Evolutionary conservation across 2,329 filamentous ascomycete species (phyloP), one percentile per base, ranked within the genome.

Genomic region (Fusarium sp.): DNA sequence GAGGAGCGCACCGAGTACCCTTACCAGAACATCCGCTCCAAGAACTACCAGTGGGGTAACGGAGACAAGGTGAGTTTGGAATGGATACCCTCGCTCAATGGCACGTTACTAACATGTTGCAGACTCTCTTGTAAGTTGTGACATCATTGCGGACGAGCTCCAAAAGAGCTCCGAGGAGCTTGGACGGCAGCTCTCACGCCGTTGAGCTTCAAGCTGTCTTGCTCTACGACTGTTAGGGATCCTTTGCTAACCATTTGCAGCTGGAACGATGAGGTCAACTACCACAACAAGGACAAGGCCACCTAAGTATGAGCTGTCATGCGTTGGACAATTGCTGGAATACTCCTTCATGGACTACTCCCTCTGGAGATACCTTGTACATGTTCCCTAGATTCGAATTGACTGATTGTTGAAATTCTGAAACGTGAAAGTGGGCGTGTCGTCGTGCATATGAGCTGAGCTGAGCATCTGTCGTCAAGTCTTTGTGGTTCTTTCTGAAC

Each of bases 211-310:
- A 35, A 40, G 14, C 13, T 31, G 14, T 14, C n/a, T 49, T 35
- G 17, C 33, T 25, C 6, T 21, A 31, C 27, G 31, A 48, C 20
- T 2, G 3, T 35, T 23, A 23, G 25, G 23, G 25, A 55, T 14
- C 7, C 14, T 8, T 48, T 67, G 40, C 74, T 76, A 69, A 74
- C 67, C 13, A n/a, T 40, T 17, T 25, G 45, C 55, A 93, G 91
- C 91, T 99, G 96, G 96, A 98, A 98, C 83, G 85, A 90, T 72
- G 87, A 85, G 61, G 94, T 97, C 85, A 98, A 98, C 90, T 95
- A 97, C 86, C 94, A 98, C 90, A 94, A 97, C 86, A 91, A 91
- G 85, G 91, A 96, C 85, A 93, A 92, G 87, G 76, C 79, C 64
- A 75, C 78, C 60, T 86, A 83, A 82, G 71, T 57, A 36, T 64